Percentiles rank a stretch among this genome's conserved stretches.
These are phyloP conservation scores for Melanomma pulvis-pyrius DNA, from an alignment of 495 filamentous ascomycete species.

Conservation along the genomic window DNA sequence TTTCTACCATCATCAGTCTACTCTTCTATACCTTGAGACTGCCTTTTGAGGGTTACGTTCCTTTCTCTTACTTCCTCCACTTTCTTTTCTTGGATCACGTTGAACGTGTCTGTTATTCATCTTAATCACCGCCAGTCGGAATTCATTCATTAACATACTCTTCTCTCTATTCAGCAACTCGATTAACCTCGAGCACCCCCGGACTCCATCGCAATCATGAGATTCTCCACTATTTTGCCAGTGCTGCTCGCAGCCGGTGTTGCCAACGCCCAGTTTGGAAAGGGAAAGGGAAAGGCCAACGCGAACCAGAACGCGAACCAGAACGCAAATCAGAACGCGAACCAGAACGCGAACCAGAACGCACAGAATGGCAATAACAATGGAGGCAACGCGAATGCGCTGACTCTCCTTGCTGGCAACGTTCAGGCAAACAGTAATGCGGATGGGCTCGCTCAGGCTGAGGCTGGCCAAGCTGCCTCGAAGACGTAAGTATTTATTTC, in stretches of 20 bases:
- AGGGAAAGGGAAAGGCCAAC: constrained; percentile 6
- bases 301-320: constrained; percentile 7
- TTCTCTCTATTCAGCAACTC: constrained; percentile 2
- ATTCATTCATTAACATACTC: constrained; percentile 34
- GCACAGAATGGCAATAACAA: constrained; percentile 17
- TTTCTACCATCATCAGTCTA: constrained; percentile 36
- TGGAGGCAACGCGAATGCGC: constrained; percentile 15
- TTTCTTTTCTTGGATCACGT: constrained; percentile 37
- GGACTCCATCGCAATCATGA: constrained; percentile 19
- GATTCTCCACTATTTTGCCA: constrained; percentile 32
- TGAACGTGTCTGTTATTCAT: constrained; percentile 41
- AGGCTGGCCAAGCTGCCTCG: constrained; percentile 59
- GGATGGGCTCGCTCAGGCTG: constrained; percentile 42
- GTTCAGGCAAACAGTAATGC: constrained; percentile 55
- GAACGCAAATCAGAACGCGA: constrained; percentile 4
- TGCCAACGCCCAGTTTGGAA: constrained; percentile 27
- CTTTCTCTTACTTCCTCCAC: constrained; percentile 35
- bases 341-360: constrained; percentile 16
- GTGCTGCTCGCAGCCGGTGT: constrained; percentile 36
- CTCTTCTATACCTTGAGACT: constrained; percentile 21
- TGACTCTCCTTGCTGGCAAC: constrained; percentile 49
- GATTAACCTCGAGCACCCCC: not conserved
- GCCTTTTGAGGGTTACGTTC: constrained; percentile 40
- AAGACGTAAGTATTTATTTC: constrained; percentile 50
- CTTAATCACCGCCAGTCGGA: constrained; percentile 38